Evolutionary conservation across 2,329 filamentous ascomycete genomes (phyloP), one percentile per base, ranked within the genome.

Genomic region (Huntiella savannae): DNA sequence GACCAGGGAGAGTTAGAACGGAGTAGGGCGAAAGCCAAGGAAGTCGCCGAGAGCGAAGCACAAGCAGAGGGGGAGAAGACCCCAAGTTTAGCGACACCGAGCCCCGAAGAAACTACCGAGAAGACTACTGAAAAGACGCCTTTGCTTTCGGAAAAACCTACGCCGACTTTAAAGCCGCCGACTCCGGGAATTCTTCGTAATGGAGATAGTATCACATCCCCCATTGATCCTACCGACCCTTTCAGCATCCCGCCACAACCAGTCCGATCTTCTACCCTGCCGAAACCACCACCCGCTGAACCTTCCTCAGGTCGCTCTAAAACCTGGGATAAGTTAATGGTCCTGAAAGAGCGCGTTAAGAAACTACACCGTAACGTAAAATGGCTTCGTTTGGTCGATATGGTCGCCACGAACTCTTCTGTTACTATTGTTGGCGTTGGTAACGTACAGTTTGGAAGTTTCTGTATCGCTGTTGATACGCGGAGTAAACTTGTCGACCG

Each of bases 401-500:
- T 98, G 33, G 77, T 92, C 19, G 85, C 86, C 8, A 79, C 78
- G 13, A 84, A 87, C 56, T 82, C 84, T 1, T 78, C 79, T 4
- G 58, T 94, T 46, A 79, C 78, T 48, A 68, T 96, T 33, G 68
- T 79, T 17, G 82, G 86, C 53, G 82, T 93, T 19, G 91, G 91
- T 16, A 82, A 78, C 51, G 60, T 96, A 38, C 83, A 94, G 57
- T 67, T 95, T 47, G 88, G 87, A 49, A 83, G 75, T 54, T 73
- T 95, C 55, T 86, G 82, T 11, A 66, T 94, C 50, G 82, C 84
- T 4, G 82, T 98, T 45, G 88, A 98, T 58, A 96, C 91, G 5
- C 71, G 92, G 54, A 78, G 77, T 51, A 92, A 93, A 63, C 88
- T 87, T 62, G 84, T 94, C 28, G 87, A 95, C 57, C 76, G 86